Evolutionary conservation across 768 basidiomycete species (phyloP).

Genomic region (Udeniomyces megalosporus): DNA sequence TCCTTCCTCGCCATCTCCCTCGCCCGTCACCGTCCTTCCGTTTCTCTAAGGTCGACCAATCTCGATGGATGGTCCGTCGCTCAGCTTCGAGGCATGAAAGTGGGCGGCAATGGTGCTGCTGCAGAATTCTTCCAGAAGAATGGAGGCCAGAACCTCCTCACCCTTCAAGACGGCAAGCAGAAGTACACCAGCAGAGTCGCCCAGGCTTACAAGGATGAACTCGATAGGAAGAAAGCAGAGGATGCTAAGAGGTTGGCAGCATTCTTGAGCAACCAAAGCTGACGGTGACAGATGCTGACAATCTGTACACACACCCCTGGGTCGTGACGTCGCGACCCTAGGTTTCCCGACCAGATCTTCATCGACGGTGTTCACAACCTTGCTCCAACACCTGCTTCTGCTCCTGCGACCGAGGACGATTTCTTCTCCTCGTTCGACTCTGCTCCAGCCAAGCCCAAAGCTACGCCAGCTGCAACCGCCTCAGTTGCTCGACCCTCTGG

Average conservation of each 20-base stretch:
- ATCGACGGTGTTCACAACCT: slow-evolving; percentile 57
- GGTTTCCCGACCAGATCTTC: slow-evolving; percentile 55
- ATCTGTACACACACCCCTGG: neutral
- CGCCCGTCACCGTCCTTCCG: neutral
- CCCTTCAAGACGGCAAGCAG: slow-evolving; percentile 62
- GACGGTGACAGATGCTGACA: no score
- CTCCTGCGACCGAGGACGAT: slow-evolving; percentile 53
- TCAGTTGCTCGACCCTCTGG: slow-evolving; percentile 36
- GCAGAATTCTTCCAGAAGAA: slow-evolving; percentile 80
- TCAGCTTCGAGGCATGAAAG: slow-evolving; percentile 90
- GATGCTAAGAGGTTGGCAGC: slow-evolving; percentile 48
- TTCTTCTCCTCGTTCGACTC: slow-evolving; percentile 98
- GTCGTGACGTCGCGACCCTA: slow-evolving; percentile 23
- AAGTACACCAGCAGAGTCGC: slow-evolving; percentile 75
- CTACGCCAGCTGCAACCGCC: slow-evolving; percentile 35
- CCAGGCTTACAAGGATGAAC: slow-evolving; percentile 80
- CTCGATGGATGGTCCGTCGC: slow-evolving; percentile 82
- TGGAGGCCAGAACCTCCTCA: slow-evolving; percentile 54
- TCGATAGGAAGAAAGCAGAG: slow-evolving; percentile 59
- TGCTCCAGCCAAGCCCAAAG: slow-evolving; percentile 26
- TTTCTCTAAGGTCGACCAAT: slow-evolving; percentile 92
- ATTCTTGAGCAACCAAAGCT: no score
- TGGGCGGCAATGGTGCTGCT: slow-evolving; percentile 76
- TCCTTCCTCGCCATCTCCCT: slow-evolving; percentile 2
- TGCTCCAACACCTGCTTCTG: slow-evolving; percentile 27